A percentile compares a stretch with the other conserved stretches of the same genome.
Conservation (phyloP, 352 stramenopile species). For the Pythium rhizo-oryzae region DNA sequence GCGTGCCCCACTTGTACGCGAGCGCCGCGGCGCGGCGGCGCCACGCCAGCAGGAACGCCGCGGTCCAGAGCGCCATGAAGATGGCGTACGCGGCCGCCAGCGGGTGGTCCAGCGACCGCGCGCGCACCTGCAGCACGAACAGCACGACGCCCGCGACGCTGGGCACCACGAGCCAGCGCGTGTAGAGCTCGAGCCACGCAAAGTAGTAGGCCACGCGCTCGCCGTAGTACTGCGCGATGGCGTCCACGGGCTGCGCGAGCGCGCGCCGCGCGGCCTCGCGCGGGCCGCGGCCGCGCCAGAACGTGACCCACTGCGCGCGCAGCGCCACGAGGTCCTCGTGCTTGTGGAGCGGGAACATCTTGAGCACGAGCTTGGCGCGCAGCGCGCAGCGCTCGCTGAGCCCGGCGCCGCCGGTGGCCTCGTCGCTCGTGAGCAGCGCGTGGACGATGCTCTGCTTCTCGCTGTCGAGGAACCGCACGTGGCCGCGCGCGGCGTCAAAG, state of each 20-base stretch:
- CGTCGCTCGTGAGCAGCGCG: constrained; percentile 52
- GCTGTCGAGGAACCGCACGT: constrained; percentile 72
- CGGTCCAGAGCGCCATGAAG: constrained; percentile 91
- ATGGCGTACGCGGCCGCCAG: constrained; percentile 80
- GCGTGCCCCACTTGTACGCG: constrained; percentile 89
- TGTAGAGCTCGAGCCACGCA: constrained; percentile 93
- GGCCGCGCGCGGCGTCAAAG: constrained; percentile 44
- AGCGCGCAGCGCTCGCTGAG: constrained; percentile 75
- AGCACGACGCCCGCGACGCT: constrained; percentile 72
- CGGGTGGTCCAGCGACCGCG: constrained; percentile 75
- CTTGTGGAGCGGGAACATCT: constrained; percentile 91
- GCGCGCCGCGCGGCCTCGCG: constrained; percentile 11
- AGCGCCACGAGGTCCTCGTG: constrained; percentile 68
- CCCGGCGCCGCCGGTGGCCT: constrained; percentile 40
- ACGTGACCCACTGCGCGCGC: constrained; percentile 78
- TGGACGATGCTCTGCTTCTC: constrained; percentile 86
- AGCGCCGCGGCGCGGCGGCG: constrained; percentile 71
- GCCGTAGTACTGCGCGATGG: constrained; percentile 91
- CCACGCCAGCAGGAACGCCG: constrained; percentile 89
- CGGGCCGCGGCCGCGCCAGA: constrained; percentile 46
- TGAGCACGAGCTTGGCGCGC: constrained; percentile 56
- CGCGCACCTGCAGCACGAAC: constrained; percentile 68
- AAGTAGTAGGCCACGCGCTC: constrained; percentile 94
- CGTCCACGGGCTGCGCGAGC: constrained; percentile 75
- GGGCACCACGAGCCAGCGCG: constrained; percentile 84